Evolutionary conservation across 441 rosid genomes (phyloP).

Genomic region (Croton laevigatus): DNA sequence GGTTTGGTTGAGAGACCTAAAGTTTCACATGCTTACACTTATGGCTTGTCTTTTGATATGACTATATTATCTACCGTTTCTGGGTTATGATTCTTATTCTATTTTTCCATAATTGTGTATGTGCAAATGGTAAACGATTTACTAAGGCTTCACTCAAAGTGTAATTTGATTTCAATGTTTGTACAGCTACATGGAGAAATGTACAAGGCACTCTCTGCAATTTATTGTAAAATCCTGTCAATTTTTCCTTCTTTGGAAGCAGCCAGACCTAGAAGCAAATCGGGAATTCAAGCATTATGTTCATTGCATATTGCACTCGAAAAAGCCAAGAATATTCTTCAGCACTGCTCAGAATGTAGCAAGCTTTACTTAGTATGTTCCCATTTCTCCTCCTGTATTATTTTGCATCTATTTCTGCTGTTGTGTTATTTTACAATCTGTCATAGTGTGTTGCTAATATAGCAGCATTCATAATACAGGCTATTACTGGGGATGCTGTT

Average conservation of each 20-base stretch:
- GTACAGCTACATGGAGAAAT: slow-evolving; percentile 90
- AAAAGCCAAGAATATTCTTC: slow-evolving; percentile 86
- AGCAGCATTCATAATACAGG: slow-evolving; percentile 45
- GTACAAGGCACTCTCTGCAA: slow-evolving; percentile 75
- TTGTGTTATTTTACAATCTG: slow-evolving; percentile 10
- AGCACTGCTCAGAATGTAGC: slow-evolving; percentile 89
- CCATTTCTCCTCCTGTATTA: neutral
- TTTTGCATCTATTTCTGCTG: neutral
- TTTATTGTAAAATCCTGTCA: slow-evolving; percentile 67
- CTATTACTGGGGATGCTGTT: slow-evolving; percentile 93
- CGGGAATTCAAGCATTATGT: slow-evolving; percentile 95
- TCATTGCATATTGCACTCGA: slow-evolving; percentile 93
- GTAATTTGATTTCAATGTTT: slow-evolving; percentile 17
- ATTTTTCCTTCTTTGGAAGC: slow-evolving; percentile 92
- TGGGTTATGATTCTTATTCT: neutral
- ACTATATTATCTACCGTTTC: neutral
- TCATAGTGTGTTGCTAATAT: slow-evolving; percentile 10
- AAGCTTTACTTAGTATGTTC: slow-evolving; percentile 85
- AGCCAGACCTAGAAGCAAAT: slow-evolving; percentile 92
- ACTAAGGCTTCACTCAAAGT: neutral
- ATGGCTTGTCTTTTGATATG: neutral
- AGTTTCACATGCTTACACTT: neutral
- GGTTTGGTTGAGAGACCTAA: slow-evolving; percentile 4
- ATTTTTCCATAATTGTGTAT: neutral
- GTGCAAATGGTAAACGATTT: neutral